Conservation (phyloP, 2,329 filamentous ascomycete genomes). For the Curvularia eragrostidis region DNA sequence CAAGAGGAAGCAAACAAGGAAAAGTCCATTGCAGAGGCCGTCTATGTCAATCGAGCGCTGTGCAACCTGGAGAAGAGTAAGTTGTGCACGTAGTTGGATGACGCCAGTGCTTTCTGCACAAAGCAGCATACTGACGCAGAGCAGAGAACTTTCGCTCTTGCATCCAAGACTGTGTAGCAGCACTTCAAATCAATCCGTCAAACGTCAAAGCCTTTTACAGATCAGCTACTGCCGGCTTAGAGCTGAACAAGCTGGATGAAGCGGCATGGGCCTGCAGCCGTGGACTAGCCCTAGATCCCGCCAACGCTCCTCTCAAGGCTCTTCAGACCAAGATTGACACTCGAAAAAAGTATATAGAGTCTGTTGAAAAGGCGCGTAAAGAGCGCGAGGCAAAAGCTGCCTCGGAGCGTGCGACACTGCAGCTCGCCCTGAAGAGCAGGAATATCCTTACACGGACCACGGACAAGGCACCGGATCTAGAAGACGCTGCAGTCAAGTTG, state of each 20-base stretch:
- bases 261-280: slow-evolving; percentile 79
- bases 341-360: slow-evolving; percentile 63
- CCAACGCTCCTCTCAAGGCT: slow-evolving; percentile 70
- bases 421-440: slow-evolving; percentile 67
- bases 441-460: slow-evolving; percentile 73
- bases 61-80: slow-evolving; percentile 83
- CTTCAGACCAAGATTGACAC: slow-evolving; percentile 69
- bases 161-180: slow-evolving; percentile 81
- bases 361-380: slow-evolving; percentile 62
- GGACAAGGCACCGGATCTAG: slow-evolving; percentile 79
- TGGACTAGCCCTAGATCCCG: slow-evolving; percentile 74
- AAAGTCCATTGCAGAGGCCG: slow-evolving; percentile 71
- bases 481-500: slow-evolving; percentile 77
- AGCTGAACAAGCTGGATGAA: slow-evolving; percentile 78
- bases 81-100: slow-evolving; percentile 20
- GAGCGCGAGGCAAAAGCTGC: slow-evolving; percentile 63
- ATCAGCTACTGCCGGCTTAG: slow-evolving; percentile 76
- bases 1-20: slow-evolving; percentile 68
- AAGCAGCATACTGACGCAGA: not conserved
- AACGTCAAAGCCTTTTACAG: slow-evolving; percentile 95
- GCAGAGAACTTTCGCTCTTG: slow-evolving; percentile 84
- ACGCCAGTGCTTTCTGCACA: not conserved
- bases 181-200: slow-evolving; percentile 75
- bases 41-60: slow-evolving; percentile 85
- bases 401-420: slow-evolving; percentile 62